Conservation (phyloP, 768 basidiomycete genomes). For the Russula vinacea region DNA sequence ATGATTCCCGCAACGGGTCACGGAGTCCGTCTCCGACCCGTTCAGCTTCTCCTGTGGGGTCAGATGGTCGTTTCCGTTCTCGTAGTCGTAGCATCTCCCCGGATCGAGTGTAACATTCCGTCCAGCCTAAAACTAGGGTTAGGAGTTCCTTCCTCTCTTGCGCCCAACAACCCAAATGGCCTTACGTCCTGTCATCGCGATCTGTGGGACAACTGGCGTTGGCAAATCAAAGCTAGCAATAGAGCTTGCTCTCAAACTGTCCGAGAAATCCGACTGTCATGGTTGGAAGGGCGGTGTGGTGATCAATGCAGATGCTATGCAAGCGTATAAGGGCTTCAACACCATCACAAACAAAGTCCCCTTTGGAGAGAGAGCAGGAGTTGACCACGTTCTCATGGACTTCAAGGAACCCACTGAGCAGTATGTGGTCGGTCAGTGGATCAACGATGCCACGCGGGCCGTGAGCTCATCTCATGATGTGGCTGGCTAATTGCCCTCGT, state of each 20-base stretch:
- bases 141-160: background rate
- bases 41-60: constrained; percentile 35
- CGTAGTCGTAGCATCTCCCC: constrained; percentile 42
- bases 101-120: constrained; percentile 43
- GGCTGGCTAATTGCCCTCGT: background rate
- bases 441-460: constrained; percentile 69
- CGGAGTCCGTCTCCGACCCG: constrained; percentile 40
- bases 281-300: constrained; percentile 65
- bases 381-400: constrained; percentile 88
- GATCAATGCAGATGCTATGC: constrained; percentile 98
- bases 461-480: constrained; percentile 46
- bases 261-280: constrained; percentile 37
- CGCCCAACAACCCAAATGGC: too few relatives aligned
- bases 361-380: constrained; percentile 64
- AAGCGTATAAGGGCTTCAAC: constrained; percentile 88
- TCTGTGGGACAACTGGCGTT: constrained; percentile 93
- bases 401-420: constrained; percentile 85
- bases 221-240: constrained; percentile 93
- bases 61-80: constrained; percentile 33
- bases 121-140: constrained; percentile 2
- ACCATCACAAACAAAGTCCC: constrained; percentile 94
- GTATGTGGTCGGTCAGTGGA: constrained; percentile 85
- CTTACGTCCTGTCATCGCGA: constrained; percentile 66
- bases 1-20: constrained; percentile 64
- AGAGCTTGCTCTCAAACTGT: constrained; percentile 69